phyloP scores from a whole-genome alignment of 2,329 filamentous ascomycete genomes.

The Xylariomycetidae sp. region DNA sequence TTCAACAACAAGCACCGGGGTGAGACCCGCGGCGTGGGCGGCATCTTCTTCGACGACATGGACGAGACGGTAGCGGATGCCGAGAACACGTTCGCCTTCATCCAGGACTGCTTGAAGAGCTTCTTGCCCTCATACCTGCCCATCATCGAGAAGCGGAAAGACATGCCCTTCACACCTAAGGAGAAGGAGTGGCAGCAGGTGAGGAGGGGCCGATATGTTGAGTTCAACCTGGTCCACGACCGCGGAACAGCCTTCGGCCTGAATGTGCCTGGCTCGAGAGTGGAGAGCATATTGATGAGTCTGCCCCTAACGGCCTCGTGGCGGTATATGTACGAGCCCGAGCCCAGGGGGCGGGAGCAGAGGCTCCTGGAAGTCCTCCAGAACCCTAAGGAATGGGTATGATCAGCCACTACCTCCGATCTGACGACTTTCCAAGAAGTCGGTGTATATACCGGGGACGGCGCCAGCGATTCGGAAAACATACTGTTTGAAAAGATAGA shows the following conservation, averaged over 20 bases:
- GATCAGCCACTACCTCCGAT: slow-evolving; percentile 11
- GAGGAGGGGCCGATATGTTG: slow-evolving; percentile 88
- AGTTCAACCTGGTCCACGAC: slow-evolving; percentile 98
- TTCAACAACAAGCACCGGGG: slow-evolving; percentile 89
- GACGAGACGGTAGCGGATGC: slow-evolving; percentile 81
- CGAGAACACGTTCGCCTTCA: slow-evolving; percentile 84
- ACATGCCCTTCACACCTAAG: slow-evolving; percentile 79
- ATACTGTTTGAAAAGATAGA: too few relatives aligned
- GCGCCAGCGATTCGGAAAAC: too few relatives aligned
- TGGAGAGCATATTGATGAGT: slow-evolving; percentile 98
- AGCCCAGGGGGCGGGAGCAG: slow-evolving; percentile 70
- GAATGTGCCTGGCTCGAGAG: slow-evolving; percentile 81
- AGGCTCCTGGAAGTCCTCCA: slow-evolving; percentile 67
- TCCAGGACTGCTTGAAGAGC: slow-evolving; percentile 75
- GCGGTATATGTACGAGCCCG: slow-evolving; percentile 91
- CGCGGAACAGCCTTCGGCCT: slow-evolving; percentile 90
- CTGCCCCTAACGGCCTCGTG: slow-evolving; percentile 87
- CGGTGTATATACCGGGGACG: too few relatives aligned
- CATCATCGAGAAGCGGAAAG: slow-evolving; percentile 80
- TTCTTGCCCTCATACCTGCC: slow-evolving; percentile 90
- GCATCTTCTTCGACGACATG: slow-evolving; percentile 98
- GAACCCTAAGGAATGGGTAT: slow-evolving; percentile 63
- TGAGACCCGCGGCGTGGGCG: slow-evolving; percentile 82
- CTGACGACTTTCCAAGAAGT: neutral
- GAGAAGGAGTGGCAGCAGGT: slow-evolving; percentile 98